phyloP scores from a whole-genome alignment of 179 eudicot species.

The Patellifolia procumbens region DNA sequence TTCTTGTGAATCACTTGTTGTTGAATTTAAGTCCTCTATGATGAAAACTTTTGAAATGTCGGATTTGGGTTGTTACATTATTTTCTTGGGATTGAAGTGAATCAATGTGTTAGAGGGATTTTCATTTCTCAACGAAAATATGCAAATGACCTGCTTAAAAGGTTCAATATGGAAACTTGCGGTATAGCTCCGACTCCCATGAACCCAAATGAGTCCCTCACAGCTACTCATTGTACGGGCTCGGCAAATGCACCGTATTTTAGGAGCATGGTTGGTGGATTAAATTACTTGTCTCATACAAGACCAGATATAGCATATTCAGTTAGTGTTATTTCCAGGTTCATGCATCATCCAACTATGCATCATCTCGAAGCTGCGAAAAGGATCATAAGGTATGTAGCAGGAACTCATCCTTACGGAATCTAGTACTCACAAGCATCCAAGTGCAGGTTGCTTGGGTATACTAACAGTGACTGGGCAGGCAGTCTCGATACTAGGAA shows the following conservation, averaged over 20 bases:
- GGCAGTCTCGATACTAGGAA: constrained; percentile 8
- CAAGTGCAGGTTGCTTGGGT: constrained; percentile 3
- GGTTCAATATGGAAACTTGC: constrained; percentile 10
- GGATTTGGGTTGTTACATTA: too few species aligned
- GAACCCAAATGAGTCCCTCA: background rate
- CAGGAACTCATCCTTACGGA: background rate
- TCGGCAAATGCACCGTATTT: too few species aligned
- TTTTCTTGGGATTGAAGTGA: too few species aligned
- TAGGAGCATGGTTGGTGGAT: background rate
- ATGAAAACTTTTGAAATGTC: too few species aligned
- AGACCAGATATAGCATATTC: background rate
- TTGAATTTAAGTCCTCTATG: too few species aligned
- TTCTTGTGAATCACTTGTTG: too few species aligned
- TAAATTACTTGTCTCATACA: constrained; percentile 6
- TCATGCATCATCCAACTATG: background rate
- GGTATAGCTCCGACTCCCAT: background rate
- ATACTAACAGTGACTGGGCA: constrained; percentile 24
- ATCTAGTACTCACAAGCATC: constrained; percentile 3
- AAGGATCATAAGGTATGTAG: background rate
- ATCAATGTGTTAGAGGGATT: background rate
- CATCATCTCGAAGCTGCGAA: background rate
- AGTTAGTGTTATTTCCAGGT: background rate
- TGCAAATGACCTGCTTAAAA: background rate
- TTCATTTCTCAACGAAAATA: constrained; percentile 23
- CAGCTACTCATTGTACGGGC: background rate